Evolutionary conservation across 805 yeast species (phyloP), one percentile per base, ranked within the genome.

Genomic region (Saccharomycopsis guyanensis): DNA sequence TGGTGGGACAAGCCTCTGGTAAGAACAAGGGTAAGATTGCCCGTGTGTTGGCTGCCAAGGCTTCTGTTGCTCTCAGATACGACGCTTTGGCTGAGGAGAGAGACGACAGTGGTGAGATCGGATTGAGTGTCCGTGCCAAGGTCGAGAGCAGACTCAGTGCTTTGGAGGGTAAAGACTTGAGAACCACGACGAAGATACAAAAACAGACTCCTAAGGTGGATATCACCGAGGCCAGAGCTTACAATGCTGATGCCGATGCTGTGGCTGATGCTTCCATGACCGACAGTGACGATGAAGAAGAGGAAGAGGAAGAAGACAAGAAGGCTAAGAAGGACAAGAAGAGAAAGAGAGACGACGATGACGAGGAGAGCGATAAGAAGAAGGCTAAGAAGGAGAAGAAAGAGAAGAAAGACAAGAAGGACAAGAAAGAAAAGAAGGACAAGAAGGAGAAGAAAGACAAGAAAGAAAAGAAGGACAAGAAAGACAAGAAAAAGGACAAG

Each of bases 21-120:
- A 85, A 85, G 70, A 93, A 93, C 73, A 93, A 93, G 76, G 98
- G 98, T 73, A 93, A 89, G 75, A 87, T 93, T 65, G 97, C 98
- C 49, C 83, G 98, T 73, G 96, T 93, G 57, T 78, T 93, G 55
- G 98, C 98, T 58, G 97, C 97, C 50, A 93, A 93, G 73, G 95
- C 97, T 56, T 95, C 98, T 46, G 94, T 93, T 59, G 86, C 96
- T 53, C 73, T 91, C 58, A 86, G 98, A 75, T 91, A 85, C 66
- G 98, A 93, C 71, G 95, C 97, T 27, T 73, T 93, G 52, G 83
- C 97, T 55, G 98, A 93, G 72, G 97, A 93, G 59, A 80, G 97
- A 68, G 95, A 87, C 58, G 97, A 93, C 61, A 78, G 86, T 53
- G 96, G 97, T 54, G 95, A 89, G 57, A 75, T 89, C 60, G 98